Base-by-base conservation (phyloP, 139 green algal species). In the Eudorina sp. region DNA sequence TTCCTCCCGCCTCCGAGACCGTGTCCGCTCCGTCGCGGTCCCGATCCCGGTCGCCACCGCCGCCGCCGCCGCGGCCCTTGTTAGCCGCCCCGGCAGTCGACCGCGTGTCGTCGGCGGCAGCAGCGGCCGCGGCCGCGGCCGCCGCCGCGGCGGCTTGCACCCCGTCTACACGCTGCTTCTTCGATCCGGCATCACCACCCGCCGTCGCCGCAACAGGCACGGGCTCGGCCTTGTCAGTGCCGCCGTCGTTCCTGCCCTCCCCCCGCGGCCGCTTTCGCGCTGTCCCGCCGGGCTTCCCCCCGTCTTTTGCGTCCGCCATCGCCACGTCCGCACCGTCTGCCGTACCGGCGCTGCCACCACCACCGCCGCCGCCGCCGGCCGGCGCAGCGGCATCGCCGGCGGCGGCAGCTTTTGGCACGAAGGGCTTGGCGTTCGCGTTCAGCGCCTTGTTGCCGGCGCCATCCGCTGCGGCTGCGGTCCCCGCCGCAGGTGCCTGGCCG, bases 361-460 rank as follows among this genome's bases (percentile, higher is more conserved):
- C 29, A 27, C 36, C 68, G 34, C 68, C 68, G 70, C 70, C 70
- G 70, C 70, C 41, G 27, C 70, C 45, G 16, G 40, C 6, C 4
- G 45, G 27, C 27, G 25, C 73, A 11, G 34, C 40, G 38, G 25
- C 38, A 46, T 31, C 34, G 19, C 18, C 36, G 19, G 8, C 40
- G 25, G 40, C 40, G 29, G 45, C 25, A 27, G 3, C 73, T n/a
- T 60, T 76, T n/a, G 80, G 80, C 60, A 86, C 41, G 60, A 86
- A 86, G 13, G 80, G 80, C 80, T 86, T 86, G 41, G 80, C 80
- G 14, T 41, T n/a, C 41, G 25, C 80, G 58, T 86, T 86, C 4
- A 86, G 40, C 60, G n/a, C 14, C 80, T 76, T 86, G 62, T 25
- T 14, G 48, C 18, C 7, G 41, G 53, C 41, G 4, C 43, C 60